Evolutionary conservation across 345 rosid species (phyloP).

Genomic region (Acer saccharum): DNA sequence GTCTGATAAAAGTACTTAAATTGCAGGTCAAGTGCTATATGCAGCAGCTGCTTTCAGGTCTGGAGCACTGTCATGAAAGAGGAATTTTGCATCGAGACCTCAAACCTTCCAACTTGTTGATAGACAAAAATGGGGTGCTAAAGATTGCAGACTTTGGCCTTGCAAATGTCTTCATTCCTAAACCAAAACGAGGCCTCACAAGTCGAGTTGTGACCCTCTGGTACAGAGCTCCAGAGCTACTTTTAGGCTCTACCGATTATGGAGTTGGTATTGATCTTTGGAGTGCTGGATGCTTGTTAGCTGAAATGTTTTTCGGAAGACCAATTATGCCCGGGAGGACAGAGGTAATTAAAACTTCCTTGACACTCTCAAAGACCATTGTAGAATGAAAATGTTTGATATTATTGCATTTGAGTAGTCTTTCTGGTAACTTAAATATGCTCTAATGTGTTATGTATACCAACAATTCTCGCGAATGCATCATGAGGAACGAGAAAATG

Average conservation of each 20-base stretch:
- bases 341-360: constrained; percentile 47
- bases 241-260: constrained; percentile 74
- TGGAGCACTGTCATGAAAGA: constrained; percentile 78
- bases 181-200: constrained; percentile 58
- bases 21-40: constrained; percentile 76
- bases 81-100: constrained; percentile 88
- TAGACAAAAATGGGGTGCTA: constrained; percentile 63
- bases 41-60: constrained; percentile 81
- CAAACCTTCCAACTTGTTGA: constrained; percentile 75
- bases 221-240: constrained; percentile 92
- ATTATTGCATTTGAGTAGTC: neutral
- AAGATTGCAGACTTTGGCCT: constrained; percentile 92
- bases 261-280: constrained; percentile 87
- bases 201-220: constrained; percentile 89
- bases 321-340: constrained; percentile 93
- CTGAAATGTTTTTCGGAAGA: constrained; percentile 77
- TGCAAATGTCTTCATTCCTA: constrained; percentile 57
- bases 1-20: neutral
- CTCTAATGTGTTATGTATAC: neutral
- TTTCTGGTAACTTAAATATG: neutral
- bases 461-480: neutral
- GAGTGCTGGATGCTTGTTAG: constrained; percentile 87
- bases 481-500: neutral
- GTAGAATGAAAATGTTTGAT: neutral
- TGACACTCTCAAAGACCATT: neutral